Percentiles rank a stretch among this genome's conserved stretches.
phyloP scores from a whole-genome alignment of 495 filamentous ascomycete species.

The Penicillium longicatenatum region DNA sequence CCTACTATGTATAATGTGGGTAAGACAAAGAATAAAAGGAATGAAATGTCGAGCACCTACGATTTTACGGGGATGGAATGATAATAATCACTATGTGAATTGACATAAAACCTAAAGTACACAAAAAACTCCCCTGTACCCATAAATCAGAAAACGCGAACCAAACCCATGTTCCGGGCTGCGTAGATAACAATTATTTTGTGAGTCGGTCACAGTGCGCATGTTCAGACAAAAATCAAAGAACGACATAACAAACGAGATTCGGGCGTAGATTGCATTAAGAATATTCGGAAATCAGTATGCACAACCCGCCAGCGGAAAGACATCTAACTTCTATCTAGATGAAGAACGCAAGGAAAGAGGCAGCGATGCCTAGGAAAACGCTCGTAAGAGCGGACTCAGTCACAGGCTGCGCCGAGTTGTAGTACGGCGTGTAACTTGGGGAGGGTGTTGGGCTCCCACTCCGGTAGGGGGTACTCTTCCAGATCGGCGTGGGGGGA shows the following conservation, averaged over 20 bases:
- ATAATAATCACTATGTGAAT: not conserved
- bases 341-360: constrained; percentile 22
- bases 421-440: constrained; percentile 20
- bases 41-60: no score
- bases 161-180: not conserved
- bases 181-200: not conserved
- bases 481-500: constrained; percentile 7
- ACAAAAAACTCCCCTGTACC: not conserved
- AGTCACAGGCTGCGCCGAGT: constrained; percentile 21
- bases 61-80: no score
- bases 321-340: constrained; percentile 9
- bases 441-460: not conserved
- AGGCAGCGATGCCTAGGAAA: constrained; percentile 20
- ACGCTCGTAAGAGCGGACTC: constrained; percentile 17
- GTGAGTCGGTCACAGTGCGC: not conserved
- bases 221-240: not conserved
- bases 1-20: constrained; percentile 8
- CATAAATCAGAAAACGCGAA: not conserved
- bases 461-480: not conserved
- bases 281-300: not conserved
- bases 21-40: no score
- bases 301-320: not conserved
- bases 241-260: not conserved
- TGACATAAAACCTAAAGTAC: not conserved
- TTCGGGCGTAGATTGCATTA: not conserved